Conservation (phyloP, 768 basidiomycete genomes). For the Amanita molliuscula region DNA sequence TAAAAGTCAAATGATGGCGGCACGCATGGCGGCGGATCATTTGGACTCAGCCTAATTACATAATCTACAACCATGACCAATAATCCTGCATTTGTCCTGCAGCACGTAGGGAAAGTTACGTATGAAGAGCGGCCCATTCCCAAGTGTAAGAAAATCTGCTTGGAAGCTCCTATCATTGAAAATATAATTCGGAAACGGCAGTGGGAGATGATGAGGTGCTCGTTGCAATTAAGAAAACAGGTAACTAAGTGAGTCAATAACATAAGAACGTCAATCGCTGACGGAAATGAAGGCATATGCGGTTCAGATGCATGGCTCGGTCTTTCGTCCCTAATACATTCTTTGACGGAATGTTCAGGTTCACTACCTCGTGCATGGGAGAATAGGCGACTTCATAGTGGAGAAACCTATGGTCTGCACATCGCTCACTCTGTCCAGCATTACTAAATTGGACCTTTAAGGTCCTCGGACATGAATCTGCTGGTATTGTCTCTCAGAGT, state of each 20-base stretch:
- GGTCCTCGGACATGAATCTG: slow-evolving; percentile 93
- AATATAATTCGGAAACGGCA: slow-evolving; percentile 15
- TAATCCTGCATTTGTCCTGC: slow-evolving; percentile 75
- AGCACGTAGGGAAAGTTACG: slow-evolving; percentile 52
- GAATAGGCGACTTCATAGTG: slow-evolving; percentile 75
- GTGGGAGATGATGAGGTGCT: slow-evolving; percentile 73
- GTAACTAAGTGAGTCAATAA: slow-evolving; percentile 27
- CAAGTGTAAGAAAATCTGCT: slow-evolving; percentile 32
- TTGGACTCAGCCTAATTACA: no score
- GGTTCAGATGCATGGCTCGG: slow-evolving; percentile 63
- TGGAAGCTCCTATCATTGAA: background rate
- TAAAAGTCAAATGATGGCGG: no score
- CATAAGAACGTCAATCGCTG: background rate
- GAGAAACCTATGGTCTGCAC: slow-evolving; percentile 61
- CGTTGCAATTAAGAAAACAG: slow-evolving; percentile 87
- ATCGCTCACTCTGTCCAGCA: slow-evolving; percentile 13
- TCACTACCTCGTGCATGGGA: slow-evolving; percentile 70
- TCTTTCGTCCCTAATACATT: background rate
- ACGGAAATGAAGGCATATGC: slow-evolving; percentile 57
- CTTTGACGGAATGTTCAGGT: slow-evolving; percentile 32
- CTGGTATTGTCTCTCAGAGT: slow-evolving; percentile 71
- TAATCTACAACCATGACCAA: no score
- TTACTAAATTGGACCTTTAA: slow-evolving; percentile 14
- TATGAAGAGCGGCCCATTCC: slow-evolving; percentile 75
- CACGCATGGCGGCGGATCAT: no score